Evolutionary conservation across 2,329 filamentous ascomycete genomes (phyloP).

Genomic region (Penicillium sp.): DNA sequence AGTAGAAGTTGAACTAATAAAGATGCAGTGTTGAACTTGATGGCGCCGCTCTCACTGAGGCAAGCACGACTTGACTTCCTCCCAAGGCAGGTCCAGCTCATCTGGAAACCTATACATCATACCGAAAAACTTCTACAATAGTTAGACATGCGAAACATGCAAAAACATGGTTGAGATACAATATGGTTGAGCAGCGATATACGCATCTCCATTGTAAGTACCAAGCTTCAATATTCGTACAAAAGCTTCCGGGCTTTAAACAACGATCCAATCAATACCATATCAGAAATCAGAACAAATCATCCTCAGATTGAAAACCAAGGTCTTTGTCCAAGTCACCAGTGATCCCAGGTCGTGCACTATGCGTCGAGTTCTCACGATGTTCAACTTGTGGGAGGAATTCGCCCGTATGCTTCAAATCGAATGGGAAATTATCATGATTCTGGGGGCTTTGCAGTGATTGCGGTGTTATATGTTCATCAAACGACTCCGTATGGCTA

Average conservation of each 20-base stretch:
- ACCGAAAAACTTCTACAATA: not conserved
- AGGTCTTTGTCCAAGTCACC: conserved; percentile 42
- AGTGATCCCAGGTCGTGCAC: conserved; percentile 29
- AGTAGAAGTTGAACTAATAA: too few species aligned
- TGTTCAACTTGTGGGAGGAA: not conserved
- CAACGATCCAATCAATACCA: too few species aligned
- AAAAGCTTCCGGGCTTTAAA: too few species aligned
- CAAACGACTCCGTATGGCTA: conserved; percentile 12
- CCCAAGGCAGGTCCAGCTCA: too few species aligned
- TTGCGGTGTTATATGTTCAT: not conserved
- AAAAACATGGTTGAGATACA: too few species aligned
- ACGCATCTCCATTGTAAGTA: too few species aligned
- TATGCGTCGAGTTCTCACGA: conserved; percentile 12
- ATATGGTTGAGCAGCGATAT: too few species aligned
- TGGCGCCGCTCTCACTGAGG: not conserved
- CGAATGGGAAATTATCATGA: conserved; percentile 24
- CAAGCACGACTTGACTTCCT: not conserved
- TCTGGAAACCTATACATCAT: too few species aligned
- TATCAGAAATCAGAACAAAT: conserved; percentile 24
- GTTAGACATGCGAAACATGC: not conserved
- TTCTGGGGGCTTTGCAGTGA: conserved; percentile 7
- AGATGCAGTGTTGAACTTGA: not conserved
- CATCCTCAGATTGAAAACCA: conserved; percentile 34
- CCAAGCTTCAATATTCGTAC: too few species aligned
- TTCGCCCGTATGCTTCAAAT: conserved; percentile 16